A percentile compares a stretch with the other conserved stretches of the same genome.
Conservation (phyloP, 2,329 filamentous ascomycete species). For the Aureobasidium zeae region DNA sequence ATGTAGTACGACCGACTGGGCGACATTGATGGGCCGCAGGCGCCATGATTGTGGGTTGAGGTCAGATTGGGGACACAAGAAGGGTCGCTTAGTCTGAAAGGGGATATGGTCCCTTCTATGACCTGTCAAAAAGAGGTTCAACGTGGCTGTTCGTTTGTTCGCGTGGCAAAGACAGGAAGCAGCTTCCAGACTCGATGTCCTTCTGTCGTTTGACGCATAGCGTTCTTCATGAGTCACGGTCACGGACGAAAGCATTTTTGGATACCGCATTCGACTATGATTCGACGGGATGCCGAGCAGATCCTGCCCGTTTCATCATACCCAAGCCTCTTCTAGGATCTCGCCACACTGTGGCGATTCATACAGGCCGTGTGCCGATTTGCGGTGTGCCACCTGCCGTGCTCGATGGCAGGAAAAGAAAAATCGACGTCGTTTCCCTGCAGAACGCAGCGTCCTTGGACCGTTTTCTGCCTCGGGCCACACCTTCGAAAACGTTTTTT, state of each 20-base stretch:
- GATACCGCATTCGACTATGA: too few relatives aligned
- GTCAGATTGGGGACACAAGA: neutral
- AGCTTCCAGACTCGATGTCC: neutral
- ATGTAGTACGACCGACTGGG: slow-evolving; percentile 4
- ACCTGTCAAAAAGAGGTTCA: slow-evolving; percentile 5
- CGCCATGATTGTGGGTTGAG: slow-evolving; percentile 1
- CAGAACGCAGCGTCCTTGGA: neutral
- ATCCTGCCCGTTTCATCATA: neutral
- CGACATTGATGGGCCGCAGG: neutral
- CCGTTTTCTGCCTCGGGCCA: slow-evolving; percentile 12
- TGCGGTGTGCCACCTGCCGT: neutral
- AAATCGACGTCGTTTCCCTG: neutral
- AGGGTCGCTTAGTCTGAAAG: slow-evolving; percentile 7
- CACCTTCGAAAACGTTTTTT: neutral
- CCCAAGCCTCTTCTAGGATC: slow-evolving; percentile 1
- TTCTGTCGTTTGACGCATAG: slow-evolving; percentile 6
- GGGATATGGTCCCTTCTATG: slow-evolving; percentile 10
- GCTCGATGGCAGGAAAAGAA: neutral
- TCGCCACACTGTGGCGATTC: neutral
- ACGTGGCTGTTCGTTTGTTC: slow-evolving; percentile 7
- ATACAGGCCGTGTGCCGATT: neutral
- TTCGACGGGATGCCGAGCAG: too few relatives aligned
- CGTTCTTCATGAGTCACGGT: slow-evolving; percentile 3
- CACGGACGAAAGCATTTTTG: neutral
- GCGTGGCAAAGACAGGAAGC: slow-evolving; percentile 5